Percentiles rank a stretch among this genome's conserved stretches.
Evolutionary conservation across 2,329 filamentous ascomycete species (phyloP).

Genomic region (Cladosporium sp.): DNA sequence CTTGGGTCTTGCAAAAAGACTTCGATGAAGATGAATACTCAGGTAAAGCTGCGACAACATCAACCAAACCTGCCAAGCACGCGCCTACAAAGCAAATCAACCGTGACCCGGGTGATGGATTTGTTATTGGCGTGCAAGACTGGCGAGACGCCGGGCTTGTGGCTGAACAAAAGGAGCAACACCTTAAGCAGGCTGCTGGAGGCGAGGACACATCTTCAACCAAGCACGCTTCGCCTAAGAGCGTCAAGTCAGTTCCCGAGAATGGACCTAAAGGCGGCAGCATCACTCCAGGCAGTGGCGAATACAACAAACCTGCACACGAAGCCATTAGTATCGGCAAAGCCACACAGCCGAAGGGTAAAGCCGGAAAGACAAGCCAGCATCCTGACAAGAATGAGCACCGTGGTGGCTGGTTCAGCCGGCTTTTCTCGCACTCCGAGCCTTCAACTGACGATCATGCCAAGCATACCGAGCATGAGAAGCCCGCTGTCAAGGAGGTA

Average conservation of each 20-base stretch:
- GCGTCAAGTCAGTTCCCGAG: conserved; percentile 30
- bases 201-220: conserved; percentile 20
- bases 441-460: neutral
- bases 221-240: conserved; percentile 27
- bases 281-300: conserved; percentile 70
- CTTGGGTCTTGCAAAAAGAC: conserved; percentile 70
- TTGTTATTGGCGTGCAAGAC: conserved; percentile 81
- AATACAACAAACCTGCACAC: conserved; percentile 57
- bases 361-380: conserved; percentile 17
- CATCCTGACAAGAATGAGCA: conserved; percentile 21
- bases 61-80: conserved; percentile 33
- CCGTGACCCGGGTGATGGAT: conserved; percentile 56
- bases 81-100: conserved; percentile 25
- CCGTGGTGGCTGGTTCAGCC: conserved; percentile 30
- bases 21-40: conserved; percentile 60
- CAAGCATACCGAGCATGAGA: neutral
- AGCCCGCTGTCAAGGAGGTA: neutral
- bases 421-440: conserved; percentile 24
- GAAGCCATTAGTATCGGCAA: conserved; percentile 27
- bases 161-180: conserved; percentile 40
- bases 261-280: conserved; percentile 61
- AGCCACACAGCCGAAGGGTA: conserved; percentile 18
- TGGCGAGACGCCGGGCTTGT: conserved; percentile 80
- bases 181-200: conserved; percentile 28
- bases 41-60: conserved; percentile 22